Evolutionary conservation across 1,284 basidiomycete species (phyloP), one percentile per base, ranked within the genome.

Genomic region (Mycena citricolor): DNA sequence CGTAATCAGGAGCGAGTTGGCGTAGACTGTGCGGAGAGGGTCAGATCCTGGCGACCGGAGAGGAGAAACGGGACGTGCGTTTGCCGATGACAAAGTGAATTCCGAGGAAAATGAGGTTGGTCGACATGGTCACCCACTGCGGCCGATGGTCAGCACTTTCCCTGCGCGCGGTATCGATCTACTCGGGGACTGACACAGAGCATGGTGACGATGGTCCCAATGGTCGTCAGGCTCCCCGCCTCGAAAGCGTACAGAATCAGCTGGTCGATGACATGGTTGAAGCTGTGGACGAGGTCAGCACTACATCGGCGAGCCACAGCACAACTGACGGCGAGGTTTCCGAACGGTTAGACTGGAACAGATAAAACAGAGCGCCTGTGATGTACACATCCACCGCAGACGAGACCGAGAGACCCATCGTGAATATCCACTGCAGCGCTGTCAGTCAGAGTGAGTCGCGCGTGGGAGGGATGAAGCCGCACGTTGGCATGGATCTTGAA

Each of bases 211-310:
- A 74, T 62, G 2, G 74, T 74, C 5, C 67, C 70, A 28, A 70
- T 56, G 51, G 75, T 66, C 36, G 77, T 78, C 35, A 79, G 57
- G 28, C 68, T 58, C 35, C 77, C 77, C 16, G 68, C 74, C 57
- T 79, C 74, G 24, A 79, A 66, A 2, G 75, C 71, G 46, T 77
- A 77, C 13, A 76, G 56, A 11, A 74, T 70, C 30, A 78, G 64
- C 1, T 67, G 55, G 52, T 77, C 66, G 38, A 78, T 67, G 43
- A 79, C 56, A 4, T 63, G 61, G 52, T 74, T 68, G 57, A 77
- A 57, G 26, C 76, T 76, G 20, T 1, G n/a, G 20, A 10, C 12
- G 7, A 8, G 5, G 20, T 14, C 13, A 13, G 14, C 11, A 17
- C 16, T 8, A 11, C 4, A 11, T 7, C 8, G 3, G n/a, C 23